Percentiles rank a stretch among this genome's conserved stretches.
Conservation (phyloP, 1,139 yeast genomes). For the Pichia sorboxylosa region DNA sequence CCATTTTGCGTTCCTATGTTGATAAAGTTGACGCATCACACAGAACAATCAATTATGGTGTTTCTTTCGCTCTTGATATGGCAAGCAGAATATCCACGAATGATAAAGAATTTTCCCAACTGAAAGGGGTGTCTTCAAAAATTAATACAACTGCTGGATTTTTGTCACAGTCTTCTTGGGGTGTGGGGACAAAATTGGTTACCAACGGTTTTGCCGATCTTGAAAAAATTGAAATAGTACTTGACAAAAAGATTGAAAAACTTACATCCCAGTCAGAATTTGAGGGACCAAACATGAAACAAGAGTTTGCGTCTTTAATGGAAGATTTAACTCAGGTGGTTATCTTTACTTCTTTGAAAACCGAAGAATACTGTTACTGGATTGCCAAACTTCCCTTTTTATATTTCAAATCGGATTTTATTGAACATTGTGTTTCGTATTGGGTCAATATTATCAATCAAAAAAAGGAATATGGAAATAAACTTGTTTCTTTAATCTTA, state of each 20-base stretch:
- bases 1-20: slow-evolving; percentile 66
- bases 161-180: slow-evolving; percentile 71
- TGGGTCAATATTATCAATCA: slow-evolving; percentile 81
- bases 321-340: slow-evolving; percentile 37
- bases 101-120: slow-evolving; percentile 43
- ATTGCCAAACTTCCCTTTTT: slow-evolving; percentile 65
- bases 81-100: slow-evolving; percentile 60
- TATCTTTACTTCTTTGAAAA: slow-evolving; percentile 32
- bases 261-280: too few relatives aligned
- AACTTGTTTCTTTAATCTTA: slow-evolving; percentile 60
- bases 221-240: neutral
- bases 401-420: slow-evolving; percentile 46
- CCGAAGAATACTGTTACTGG: slow-evolving; percentile 44
- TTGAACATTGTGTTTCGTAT: slow-evolving; percentile 57
- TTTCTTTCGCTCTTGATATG: slow-evolving; percentile 81
- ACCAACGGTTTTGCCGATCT: slow-evolving; percentile 6
- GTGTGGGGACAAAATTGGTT: slow-evolving; percentile 19
- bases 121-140: slow-evolving; percentile 23
- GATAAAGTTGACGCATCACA: slow-evolving; percentile 29
- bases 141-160: slow-evolving; percentile 59
- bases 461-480: slow-evolving; percentile 42
- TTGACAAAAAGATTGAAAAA: slow-evolving; percentile 5
- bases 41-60: slow-evolving; percentile 52
- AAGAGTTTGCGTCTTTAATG: slow-evolving; percentile 30
- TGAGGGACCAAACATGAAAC: too few relatives aligned